A percentile compares a stretch with the other conserved stretches of the same genome.
These are phyloP conservation scores for Pittosporum tobira DNA, from an alignment of 129 eudicot species.

Conservation along the genomic window DNA sequence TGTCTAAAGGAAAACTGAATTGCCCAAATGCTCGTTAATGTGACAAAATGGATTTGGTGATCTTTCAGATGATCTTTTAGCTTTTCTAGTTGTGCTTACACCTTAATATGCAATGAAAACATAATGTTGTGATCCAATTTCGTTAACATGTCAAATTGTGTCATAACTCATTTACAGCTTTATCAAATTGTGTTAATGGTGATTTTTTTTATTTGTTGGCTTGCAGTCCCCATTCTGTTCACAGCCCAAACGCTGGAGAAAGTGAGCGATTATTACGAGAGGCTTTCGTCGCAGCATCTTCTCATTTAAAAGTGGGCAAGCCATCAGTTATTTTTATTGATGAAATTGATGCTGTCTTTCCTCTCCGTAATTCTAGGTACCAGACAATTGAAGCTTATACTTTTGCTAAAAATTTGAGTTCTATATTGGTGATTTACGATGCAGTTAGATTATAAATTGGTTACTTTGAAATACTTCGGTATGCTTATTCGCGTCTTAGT, in stretches of 20 bases:
- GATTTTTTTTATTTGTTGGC: constrained; percentile 11
- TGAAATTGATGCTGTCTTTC: constrained; percentile 93
- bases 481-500: background rate
- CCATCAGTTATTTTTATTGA: constrained; percentile 88
- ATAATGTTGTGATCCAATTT: background rate
- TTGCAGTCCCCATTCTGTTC: constrained; percentile 93
- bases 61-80: too few relatives aligned
- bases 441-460: background rate
- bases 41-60: background rate
- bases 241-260: constrained; percentile 84
- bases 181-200: constrained; percentile 1
- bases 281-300: constrained; percentile 76
- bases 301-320: constrained; percentile 54
- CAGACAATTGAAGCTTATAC: background rate
- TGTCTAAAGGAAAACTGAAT: background rate
- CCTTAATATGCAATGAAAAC: too few relatives aligned
- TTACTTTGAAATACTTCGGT: background rate
- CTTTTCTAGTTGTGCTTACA: too few relatives aligned
- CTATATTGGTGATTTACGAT: background rate
- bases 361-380: constrained; percentile 88
- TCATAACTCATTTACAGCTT: background rate
- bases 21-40: background rate
- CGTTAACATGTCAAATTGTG: background rate
- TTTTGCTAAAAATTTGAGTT: background rate
- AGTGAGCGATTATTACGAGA: constrained; percentile 80